A percentile compares a stretch with the other conserved stretches of the same genome.
Conservation (phyloP, 352 stramenopile species). For the Pythium aristosporum region DNA sequence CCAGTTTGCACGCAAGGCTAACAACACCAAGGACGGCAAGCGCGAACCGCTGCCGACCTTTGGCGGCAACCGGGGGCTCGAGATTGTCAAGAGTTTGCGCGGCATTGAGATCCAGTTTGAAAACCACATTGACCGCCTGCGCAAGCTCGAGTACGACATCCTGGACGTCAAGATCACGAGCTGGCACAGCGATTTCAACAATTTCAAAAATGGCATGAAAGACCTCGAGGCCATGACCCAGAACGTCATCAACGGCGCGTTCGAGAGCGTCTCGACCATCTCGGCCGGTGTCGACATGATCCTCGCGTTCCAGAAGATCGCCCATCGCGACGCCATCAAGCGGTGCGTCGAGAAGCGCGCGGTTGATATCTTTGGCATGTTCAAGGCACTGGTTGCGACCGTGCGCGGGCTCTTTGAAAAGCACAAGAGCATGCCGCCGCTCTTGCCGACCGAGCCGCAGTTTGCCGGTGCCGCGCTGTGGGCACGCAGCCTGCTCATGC, state of each 20-base stretch:
- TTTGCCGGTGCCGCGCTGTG: conserved; percentile 92
- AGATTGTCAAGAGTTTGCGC: conserved; percentile 91
- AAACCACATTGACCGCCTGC: conserved; percentile 85
- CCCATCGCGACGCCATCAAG: conserved; percentile 91
- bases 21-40: conserved; percentile 70
- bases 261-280: conserved; percentile 91
- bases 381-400: conserved; percentile 75
- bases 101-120: conserved; percentile 94
- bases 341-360: conserved; percentile 93
- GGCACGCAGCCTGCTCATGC: conserved; percentile 86
- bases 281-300: conserved; percentile 89
- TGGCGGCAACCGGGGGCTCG: conserved; percentile 88
- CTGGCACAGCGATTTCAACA: conserved; percentile 96
- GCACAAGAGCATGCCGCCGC: conserved; percentile 77
- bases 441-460: conserved; percentile 89
- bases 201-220: conserved; percentile 95
- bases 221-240: conserved; percentile 95
- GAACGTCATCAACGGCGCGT: conserved; percentile 95
- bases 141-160: conserved; percentile 92
- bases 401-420: conserved; percentile 92
- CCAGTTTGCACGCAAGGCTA: conserved; percentile 91
- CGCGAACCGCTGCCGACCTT: conserved; percentile 84
- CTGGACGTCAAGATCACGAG: conserved; percentile 94
- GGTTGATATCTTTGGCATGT: conserved; percentile 91
- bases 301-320: conserved; percentile 92